These are phyloP conservation scores for Peronospora belbahrii DNA, from an alignment of 352 stramenopile species.

Conservation along the genomic window DNA sequence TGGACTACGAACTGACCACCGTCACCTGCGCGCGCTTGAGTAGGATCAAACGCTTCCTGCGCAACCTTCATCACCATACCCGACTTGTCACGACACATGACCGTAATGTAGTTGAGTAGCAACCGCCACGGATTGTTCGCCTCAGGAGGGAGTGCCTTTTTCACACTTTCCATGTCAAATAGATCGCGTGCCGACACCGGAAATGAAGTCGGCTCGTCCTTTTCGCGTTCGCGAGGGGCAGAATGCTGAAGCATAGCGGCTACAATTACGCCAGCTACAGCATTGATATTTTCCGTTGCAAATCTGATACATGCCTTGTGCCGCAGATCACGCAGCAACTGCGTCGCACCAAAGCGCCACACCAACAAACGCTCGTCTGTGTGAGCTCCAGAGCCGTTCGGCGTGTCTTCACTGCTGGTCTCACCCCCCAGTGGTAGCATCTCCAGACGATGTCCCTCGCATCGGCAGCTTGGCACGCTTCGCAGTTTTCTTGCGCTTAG, in stretches of 20 bases:
- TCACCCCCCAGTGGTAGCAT: conserved; percentile 15
- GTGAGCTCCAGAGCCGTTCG: conserved; percentile 10
- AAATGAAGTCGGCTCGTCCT: conserved; percentile 65
- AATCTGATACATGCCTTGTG: conserved; percentile 76
- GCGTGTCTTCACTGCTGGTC: conserved; percentile 28
- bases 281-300: conserved; percentile 81
- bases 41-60: conserved; percentile 59
- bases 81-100: conserved; percentile 86
- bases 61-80: conserved; percentile 83
- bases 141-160: conserved; percentile 60
- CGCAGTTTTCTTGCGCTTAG: conserved; percentile 57
- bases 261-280: conserved; percentile 72
- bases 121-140: conserved; percentile 77
- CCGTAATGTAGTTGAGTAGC: conserved; percentile 83
- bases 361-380: conserved; percentile 69
- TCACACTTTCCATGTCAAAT: conserved; percentile 61
- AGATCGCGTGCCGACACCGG: conserved; percentile 74
- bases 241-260: conserved; percentile 74
- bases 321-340: conserved; percentile 74
- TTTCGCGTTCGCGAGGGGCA: conserved; percentile 73
- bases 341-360: conserved; percentile 70
- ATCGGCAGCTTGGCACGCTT: conserved; percentile 80
- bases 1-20: conserved; percentile 85
- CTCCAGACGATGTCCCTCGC: conserved; percentile 27
- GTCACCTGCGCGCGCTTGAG: conserved; percentile 49